Evolutionary conservation across 768 basidiomycete species (phyloP).

Genomic region (Clathrus columnatus): DNA sequence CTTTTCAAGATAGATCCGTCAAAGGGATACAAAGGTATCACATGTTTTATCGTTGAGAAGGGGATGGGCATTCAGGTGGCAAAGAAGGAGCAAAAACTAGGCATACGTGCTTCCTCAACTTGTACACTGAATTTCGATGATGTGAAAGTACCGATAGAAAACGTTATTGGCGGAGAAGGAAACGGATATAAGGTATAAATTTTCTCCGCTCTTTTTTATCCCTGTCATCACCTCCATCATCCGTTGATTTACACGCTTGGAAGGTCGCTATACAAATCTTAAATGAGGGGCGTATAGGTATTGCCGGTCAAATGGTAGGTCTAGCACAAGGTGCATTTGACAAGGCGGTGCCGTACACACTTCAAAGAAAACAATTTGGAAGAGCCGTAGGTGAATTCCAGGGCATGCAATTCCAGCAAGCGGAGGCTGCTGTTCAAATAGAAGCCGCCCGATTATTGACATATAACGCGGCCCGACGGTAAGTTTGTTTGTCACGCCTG

Average conservation of each 20-base stretch:
- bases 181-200: slow-evolving; percentile 76
- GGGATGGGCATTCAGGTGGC: slow-evolving; percentile 96
- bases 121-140: slow-evolving; percentile 95
- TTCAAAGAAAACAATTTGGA: slow-evolving; percentile 89
- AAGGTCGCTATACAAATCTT: slow-evolving; percentile 92
- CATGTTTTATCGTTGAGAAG: slow-evolving; percentile 92
- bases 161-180: slow-evolving; percentile 86
- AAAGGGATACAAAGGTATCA: slow-evolving; percentile 98
- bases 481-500: slow-evolving; percentile 13
- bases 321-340: slow-evolving; percentile 96
- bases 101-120: slow-evolving; percentile 92
- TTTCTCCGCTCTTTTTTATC: neutral
- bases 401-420: slow-evolving; percentile 92
- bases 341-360: slow-evolving; percentile 91
- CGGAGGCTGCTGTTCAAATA: slow-evolving; percentile 81
- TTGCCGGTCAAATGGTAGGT: slow-evolving; percentile 98
- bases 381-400: slow-evolving; percentile 92
- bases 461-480: slow-evolving; percentile 89
- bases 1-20: slow-evolving; percentile 59
- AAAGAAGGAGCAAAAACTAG: slow-evolving; percentile 98
- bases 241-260: neutral
- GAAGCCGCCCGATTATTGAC: slow-evolving; percentile 85
- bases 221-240: neutral
- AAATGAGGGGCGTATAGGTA: slow-evolving; percentile 96
- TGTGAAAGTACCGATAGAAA: slow-evolving; percentile 73